Conservation (phyloP, 352 stramenopile genomes). For the Phytophthora hybrid region DNA sequence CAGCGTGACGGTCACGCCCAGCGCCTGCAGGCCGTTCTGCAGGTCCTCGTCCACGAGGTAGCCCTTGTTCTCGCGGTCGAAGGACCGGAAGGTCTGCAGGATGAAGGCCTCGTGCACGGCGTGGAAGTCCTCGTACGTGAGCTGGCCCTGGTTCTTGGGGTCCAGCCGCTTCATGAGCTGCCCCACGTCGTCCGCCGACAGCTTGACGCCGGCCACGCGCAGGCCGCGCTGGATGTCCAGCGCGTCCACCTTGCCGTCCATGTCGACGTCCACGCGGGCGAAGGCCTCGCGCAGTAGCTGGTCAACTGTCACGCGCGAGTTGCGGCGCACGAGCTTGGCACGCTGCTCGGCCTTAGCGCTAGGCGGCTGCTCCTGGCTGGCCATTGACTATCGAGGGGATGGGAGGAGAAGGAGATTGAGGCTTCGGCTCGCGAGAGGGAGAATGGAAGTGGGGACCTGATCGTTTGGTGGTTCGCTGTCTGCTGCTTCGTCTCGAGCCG, state of each 20-base stretch:
- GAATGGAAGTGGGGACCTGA: conserved; percentile 30
- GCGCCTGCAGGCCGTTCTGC: conserved; percentile 67
- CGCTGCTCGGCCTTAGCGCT: conserved; percentile 23
- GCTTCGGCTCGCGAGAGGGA: conserved; percentile 23
- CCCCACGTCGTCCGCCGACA: conserved; percentile 65
- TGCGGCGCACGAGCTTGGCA: conserved; percentile 73
- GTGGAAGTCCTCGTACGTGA: conserved; percentile 82
- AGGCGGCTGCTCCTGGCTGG: conserved; percentile 3
- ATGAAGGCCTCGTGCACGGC: conserved; percentile 84
- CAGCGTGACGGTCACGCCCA: conserved; percentile 77
- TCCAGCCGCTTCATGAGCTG: conserved; percentile 78
- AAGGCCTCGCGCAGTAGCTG: conserved; percentile 78
- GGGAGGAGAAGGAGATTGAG: not conserved
- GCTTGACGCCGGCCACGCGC: conserved; percentile 63
- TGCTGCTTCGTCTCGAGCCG: conserved; percentile 26
- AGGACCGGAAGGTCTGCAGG: conserved; percentile 71
- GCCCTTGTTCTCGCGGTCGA: conserved; percentile 74
- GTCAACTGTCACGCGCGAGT: conserved; percentile 83
- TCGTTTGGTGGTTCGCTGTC: conserved; percentile 21
- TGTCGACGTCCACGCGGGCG: conserved; percentile 74
- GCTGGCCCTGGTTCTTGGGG: conserved; percentile 65
- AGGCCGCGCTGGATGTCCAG: conserved; percentile 82
- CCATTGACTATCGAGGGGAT: not conserved
- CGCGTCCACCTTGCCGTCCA: conserved; percentile 74
- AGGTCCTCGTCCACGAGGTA: conserved; percentile 75